These are phyloP conservation scores for Tuber brumale DNA, from an alignment of 495 filamentous ascomycete species.

Conservation along the genomic window DNA sequence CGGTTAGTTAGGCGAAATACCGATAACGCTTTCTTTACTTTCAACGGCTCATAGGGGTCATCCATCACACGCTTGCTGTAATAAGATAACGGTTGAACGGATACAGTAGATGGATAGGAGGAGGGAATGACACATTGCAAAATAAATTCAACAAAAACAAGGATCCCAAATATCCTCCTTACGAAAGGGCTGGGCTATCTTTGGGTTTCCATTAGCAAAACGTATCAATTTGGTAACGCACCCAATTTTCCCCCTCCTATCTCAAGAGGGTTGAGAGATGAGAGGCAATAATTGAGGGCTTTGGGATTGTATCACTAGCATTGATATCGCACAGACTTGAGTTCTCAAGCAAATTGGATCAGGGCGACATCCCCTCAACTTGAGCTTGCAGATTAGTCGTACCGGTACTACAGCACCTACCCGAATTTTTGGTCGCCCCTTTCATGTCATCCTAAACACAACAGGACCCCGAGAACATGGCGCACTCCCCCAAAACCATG, in stretches of 20 bases:
- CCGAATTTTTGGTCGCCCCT: slow-evolving; percentile 3
- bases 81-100: background rate
- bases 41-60: background rate
- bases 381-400: background rate
- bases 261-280: background rate
- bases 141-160: background rate
- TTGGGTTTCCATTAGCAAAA: background rate
- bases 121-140: background rate
- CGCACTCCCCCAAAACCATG: background rate
- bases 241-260: background rate
- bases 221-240: background rate
- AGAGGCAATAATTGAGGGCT: background rate
- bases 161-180: background rate
- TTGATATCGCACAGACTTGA: background rate
- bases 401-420: background rate
- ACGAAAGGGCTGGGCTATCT: background rate
- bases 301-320: background rate
- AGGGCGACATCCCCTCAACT: background rate
- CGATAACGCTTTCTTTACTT: background rate
- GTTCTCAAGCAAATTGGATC: background rate
- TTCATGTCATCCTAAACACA: background rate
- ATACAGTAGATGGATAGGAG: background rate
- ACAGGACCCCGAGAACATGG: background rate
- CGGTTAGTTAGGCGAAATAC: background rate
- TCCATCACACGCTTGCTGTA: background rate